Percentiles rank a stretch among this genome's conserved stretches.
Conservation (phyloP, 768 basidiomycete genomes). For the Pilatotrama ljubarskyi region DNA sequence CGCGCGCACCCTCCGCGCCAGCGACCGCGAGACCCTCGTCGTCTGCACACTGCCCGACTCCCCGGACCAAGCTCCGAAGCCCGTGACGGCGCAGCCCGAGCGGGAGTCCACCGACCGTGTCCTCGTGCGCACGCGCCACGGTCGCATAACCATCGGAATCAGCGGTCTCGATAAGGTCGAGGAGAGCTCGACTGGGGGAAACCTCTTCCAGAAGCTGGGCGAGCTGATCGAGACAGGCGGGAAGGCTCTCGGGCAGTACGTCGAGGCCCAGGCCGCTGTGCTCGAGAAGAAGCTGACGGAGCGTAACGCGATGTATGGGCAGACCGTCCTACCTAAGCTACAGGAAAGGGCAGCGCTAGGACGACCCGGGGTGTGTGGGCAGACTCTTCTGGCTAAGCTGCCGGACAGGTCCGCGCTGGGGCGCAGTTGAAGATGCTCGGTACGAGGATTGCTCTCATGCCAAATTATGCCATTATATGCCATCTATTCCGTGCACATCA, state of each 20-base stretch:
- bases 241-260: conserved; percentile 7
- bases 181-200: neutral
- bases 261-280: conserved; percentile 5
- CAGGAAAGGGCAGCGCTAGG: neutral
- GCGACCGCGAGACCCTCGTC: conserved; percentile 21
- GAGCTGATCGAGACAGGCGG: conserved; percentile 12
- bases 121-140: conserved; percentile 19
- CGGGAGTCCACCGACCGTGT: conserved; percentile 7
- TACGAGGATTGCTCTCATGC: too few relatives aligned
- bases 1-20: conserved; percentile 18
- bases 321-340: neutral
- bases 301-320: neutral
- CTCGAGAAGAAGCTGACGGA: conserved; percentile 1
- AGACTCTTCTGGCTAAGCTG: too few relatives aligned
- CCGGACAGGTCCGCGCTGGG: too few relatives aligned
- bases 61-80: conserved; percentile 3
- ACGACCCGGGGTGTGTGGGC: too few relatives aligned
- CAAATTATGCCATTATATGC: too few relatives aligned
- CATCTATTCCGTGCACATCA: too few relatives aligned
- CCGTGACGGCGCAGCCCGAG: neutral
- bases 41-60: conserved; percentile 6
- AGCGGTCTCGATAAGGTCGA: conserved; percentile 19
- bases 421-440: too few relatives aligned
- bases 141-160: conserved; percentile 23
- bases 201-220: conserved; percentile 11